Conservation (phyloP, 2,329 filamentous ascomycete species). For the Cladosporium austrohemisphaericum region DNA sequence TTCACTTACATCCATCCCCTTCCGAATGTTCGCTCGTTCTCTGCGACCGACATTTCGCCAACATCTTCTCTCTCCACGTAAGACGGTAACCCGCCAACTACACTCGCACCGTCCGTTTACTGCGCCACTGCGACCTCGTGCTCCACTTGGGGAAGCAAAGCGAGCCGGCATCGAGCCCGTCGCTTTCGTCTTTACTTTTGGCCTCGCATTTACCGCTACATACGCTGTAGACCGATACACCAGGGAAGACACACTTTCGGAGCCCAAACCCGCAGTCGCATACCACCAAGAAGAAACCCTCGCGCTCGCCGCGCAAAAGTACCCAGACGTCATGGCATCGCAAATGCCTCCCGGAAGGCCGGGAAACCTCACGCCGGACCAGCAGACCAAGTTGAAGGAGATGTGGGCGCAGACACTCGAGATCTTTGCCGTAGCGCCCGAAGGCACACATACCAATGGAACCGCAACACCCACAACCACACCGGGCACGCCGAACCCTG, state of each 20-base stretch:
- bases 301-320: slow-evolving; percentile 18
- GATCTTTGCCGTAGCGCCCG: slow-evolving; percentile 61
- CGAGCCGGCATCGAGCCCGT: slow-evolving; percentile 22
- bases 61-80: background rate
- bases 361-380: slow-evolving; percentile 81
- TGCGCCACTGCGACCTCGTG: slow-evolving; percentile 4
- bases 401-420: slow-evolving; percentile 76
- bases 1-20: background rate
- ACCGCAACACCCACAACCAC: slow-evolving; percentile 27
- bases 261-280: background rate
- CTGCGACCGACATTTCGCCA: background rate
- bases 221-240: slow-evolving; percentile 22
- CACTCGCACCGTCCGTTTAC: slow-evolving; percentile 1
- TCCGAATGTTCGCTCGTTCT: slow-evolving; percentile 5
- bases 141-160: slow-evolving; percentile 9
- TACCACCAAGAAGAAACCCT: slow-evolving; percentile 13
- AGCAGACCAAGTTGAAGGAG: slow-evolving; percentile 83
- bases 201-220: slow-evolving; percentile 22
- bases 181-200: slow-evolving; percentile 23
- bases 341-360: slow-evolving; percentile 63
- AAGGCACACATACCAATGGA: slow-evolving; percentile 18
- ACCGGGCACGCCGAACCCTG: slow-evolving; percentile 18
- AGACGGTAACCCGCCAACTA: background rate
- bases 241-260: background rate
- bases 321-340: slow-evolving; percentile 14